These are phyloP conservation scores for Colletotrichum tanaceti DNA, from an alignment of 2,329 filamentous ascomycete species.

Conservation along the genomic window DNA sequence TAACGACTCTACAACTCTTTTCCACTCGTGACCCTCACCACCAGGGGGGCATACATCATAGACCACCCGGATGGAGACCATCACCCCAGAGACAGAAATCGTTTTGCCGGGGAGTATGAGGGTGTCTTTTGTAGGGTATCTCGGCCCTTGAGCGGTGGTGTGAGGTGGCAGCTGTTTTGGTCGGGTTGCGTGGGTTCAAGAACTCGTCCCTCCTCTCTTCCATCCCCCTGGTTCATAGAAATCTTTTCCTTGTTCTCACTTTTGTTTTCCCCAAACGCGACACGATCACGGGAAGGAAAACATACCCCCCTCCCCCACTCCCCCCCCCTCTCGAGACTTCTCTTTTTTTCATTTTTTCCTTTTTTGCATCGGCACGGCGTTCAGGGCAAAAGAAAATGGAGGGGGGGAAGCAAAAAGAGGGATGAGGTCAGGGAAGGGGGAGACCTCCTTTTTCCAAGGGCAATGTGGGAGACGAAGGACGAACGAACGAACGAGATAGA, in stretches of 20 bases:
- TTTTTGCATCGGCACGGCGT: constrained; percentile 42
- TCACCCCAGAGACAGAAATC: no score
- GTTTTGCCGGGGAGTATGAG: background rate
- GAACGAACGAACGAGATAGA: no score
- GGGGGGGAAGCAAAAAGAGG: background rate
- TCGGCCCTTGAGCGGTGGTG: no score
- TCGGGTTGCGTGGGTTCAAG: no score
- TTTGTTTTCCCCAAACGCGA: no score
- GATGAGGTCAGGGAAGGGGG: background rate
- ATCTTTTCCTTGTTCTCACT: no score
- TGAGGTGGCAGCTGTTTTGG: no score
- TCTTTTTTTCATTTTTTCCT: background rate
- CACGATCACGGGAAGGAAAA: no score
- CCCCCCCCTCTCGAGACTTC: constrained; percentile 13
- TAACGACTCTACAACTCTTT: background rate
- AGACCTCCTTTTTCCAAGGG: background rate
- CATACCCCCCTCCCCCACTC: no score
- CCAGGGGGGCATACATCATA: background rate
- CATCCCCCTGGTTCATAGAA: no score
- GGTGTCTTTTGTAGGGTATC: background rate
- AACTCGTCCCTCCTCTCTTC: no score
- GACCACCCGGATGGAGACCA: background rate
- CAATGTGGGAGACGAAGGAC: background rate
- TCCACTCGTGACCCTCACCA: background rate
- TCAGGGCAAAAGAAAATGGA: constrained; percentile 38